Evolutionary conservation across 257 asterid genomes (phyloP), one percentile per base, ranked within the genome.

Genomic region (Penstemon newberryi): DNA sequence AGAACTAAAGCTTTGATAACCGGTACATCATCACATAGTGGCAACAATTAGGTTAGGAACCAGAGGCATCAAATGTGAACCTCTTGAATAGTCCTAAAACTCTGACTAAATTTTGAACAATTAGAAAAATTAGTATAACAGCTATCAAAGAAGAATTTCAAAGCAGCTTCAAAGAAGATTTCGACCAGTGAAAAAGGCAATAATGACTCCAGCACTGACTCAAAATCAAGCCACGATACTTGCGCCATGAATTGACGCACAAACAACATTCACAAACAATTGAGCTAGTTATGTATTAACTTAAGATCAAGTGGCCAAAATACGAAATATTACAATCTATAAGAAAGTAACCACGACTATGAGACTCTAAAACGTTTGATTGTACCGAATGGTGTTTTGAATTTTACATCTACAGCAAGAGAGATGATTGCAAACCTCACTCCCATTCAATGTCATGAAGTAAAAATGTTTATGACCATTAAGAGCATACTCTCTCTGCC

Each of bases 371-470:
- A 59, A 37, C 41, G 44, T 69, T 68, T 45, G 60, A 39, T 19
- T 8, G 49, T 11, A 61, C 33, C 44, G 2, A 33, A 70, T 46
- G 70, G 69, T 56, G 8, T 62, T 59, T 75, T 2, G 33, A 25
- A 71, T 11, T 60, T 66, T 59, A 66, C 43, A 60, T 6, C 59
- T 45, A 67, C 12, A 65, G 44, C 51, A 64, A 77, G 33, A 79
- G 53, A 18, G 65, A 72, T 66, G 38, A 73, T 18, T 1, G 54
- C 87, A 19, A 76, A 92, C 98, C 98, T 92, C 98, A 69, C 90
- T 84, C 67, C 96, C 95, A 78, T 87, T 92, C 77, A 92, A 80
- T 46, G 98, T 86, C 98, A 89, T 92, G 85, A 92, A 92, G 83
- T 92, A 92, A 82, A 92, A 92, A 84, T 92, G 98, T 63, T 71